Conservation (phyloP, 2,329 filamentous ascomycete genomes). For the Scopulariopsis brevicaulis region DNA sequence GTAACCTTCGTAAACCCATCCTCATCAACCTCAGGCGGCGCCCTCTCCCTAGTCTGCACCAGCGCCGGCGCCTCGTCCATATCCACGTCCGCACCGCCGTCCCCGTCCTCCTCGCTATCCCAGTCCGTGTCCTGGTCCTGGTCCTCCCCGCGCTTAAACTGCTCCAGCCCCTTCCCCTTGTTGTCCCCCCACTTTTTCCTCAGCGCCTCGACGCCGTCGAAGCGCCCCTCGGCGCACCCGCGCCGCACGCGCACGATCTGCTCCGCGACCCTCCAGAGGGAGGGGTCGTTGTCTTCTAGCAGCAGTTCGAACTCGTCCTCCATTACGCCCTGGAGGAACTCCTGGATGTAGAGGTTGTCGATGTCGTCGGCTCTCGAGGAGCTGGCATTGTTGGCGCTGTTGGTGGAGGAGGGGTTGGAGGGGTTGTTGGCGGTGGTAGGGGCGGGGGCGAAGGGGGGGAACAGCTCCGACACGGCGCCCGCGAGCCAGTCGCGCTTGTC, state of each 20-base stretch:
- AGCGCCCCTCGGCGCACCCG: slow-evolving; percentile 54
- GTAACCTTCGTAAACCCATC: slow-evolving; percentile 72
- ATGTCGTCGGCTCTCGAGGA: slow-evolving; percentile 32
- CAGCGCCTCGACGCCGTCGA: slow-evolving; percentile 52
- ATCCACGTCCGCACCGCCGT: slow-evolving; percentile 45
- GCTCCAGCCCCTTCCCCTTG: slow-evolving; percentile 47
- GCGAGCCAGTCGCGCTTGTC: slow-evolving; percentile 98
- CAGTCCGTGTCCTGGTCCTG: slow-evolving; percentile 48
- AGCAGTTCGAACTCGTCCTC: slow-evolving; percentile 91
- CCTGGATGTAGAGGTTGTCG: slow-evolving; percentile 68
- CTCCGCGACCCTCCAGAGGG: slow-evolving; percentile 59
- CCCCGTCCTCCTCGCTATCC: slow-evolving; percentile 44
- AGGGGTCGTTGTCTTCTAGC: slow-evolving; percentile 69
- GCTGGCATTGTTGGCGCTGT: slow-evolving; percentile 14
- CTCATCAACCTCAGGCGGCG: slow-evolving; percentile 63
- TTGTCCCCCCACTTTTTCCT: slow-evolving; percentile 50
- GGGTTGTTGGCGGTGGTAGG: slow-evolving; percentile 14
- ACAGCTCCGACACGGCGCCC: slow-evolving; percentile 73
- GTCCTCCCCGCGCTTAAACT: slow-evolving; percentile 39
- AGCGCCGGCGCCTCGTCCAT: slow-evolving; percentile 60
- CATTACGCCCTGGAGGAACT: slow-evolving; percentile 45
- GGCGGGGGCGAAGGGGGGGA: slow-evolving; percentile 50
- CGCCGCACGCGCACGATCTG: slow-evolving; percentile 58
- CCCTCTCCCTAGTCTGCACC: slow-evolving; percentile 49
- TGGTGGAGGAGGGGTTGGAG: too few relatives aligned